These are phyloP conservation scores for Buxus sempervirens DNA, from an alignment of 164 flowering plant genomes.

Conservation along the genomic window DNA sequence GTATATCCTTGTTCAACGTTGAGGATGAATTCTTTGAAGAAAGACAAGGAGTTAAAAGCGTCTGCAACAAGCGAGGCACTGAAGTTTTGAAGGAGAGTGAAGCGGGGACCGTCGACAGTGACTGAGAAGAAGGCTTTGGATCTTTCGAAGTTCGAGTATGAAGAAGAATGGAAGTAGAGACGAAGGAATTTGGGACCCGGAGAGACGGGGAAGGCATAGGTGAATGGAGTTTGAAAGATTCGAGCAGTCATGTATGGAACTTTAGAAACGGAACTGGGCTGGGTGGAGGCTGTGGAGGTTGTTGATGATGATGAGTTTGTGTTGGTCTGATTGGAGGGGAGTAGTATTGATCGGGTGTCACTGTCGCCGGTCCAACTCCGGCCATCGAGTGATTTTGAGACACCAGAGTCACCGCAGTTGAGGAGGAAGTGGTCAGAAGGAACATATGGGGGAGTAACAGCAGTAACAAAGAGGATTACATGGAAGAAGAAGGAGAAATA, in stretches of 20 bases:
- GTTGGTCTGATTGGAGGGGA: neutral
- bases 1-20: neutral
- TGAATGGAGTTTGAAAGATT: constrained; percentile 6
- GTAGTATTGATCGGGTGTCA: neutral
- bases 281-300: neutral
- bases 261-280: neutral
- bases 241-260: constrained; percentile 21
- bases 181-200: constrained; percentile 11
- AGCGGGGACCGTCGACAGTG: neutral
- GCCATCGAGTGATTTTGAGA: neutral
- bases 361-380: constrained; percentile 9
- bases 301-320: constrained; percentile 10
- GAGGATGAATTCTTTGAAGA: constrained; percentile 18
- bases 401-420: constrained; percentile 3
- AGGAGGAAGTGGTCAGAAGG: constrained; percentile 5
- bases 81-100: constrained; percentile 18
- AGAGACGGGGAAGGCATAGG: constrained; percentile 12
- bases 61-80: constrained; percentile 12
- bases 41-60: neutral
- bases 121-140: constrained; percentile 16
- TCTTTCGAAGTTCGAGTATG: neutral
- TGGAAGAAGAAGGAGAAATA: neutral
- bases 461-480: neutral
- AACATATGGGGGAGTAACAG: neutral
- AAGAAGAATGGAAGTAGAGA: constrained; percentile 13